A percentile compares a stretch with the other conserved stretches of the same genome.
These are phyloP conservation scores for Acacia pycnantha DNA, from an alignment of 331 rosid species.

Conservation along the genomic window DNA sequence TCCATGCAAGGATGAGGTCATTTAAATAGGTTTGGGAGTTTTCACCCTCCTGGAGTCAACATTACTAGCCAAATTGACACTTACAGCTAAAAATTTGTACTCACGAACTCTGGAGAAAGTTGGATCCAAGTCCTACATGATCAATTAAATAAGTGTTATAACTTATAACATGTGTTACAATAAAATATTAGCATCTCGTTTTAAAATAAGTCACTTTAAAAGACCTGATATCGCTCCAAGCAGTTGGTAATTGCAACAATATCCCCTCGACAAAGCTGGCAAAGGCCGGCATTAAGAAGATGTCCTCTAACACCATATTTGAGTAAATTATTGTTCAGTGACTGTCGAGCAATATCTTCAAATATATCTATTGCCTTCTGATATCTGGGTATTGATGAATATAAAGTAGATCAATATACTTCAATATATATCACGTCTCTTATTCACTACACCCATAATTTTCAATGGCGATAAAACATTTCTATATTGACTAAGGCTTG, in stretches of 20 bases:
- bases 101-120: conserved; percentile 64
- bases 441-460: background rate
- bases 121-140: conserved; percentile 66
- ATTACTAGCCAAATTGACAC: conserved; percentile 19
- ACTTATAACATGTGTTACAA: background rate
- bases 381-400: conserved; percentile 39
- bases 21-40: background rate
- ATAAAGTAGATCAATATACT: conserved; percentile 26
- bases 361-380: conserved; percentile 57
- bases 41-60: background rate
- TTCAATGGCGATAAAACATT: background rate
- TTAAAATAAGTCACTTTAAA: background rate
- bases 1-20: background rate
- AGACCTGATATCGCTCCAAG: conserved; percentile 63
- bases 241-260: conserved; percentile 47
- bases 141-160: conserved; percentile 14
- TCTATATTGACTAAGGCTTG: background rate
- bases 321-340: conserved; percentile 47
- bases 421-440: conserved; percentile 12
- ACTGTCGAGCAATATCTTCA: conserved; percentile 51
- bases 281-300: conserved; percentile 63
- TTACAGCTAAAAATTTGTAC: conserved; percentile 57
- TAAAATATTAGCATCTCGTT: background rate
- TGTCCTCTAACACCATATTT: conserved; percentile 68
- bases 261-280: conserved; percentile 55